phyloP scores from a whole-genome alignment of 148 eudicot genomes.

The Rhododendron williamsianum region DNA sequence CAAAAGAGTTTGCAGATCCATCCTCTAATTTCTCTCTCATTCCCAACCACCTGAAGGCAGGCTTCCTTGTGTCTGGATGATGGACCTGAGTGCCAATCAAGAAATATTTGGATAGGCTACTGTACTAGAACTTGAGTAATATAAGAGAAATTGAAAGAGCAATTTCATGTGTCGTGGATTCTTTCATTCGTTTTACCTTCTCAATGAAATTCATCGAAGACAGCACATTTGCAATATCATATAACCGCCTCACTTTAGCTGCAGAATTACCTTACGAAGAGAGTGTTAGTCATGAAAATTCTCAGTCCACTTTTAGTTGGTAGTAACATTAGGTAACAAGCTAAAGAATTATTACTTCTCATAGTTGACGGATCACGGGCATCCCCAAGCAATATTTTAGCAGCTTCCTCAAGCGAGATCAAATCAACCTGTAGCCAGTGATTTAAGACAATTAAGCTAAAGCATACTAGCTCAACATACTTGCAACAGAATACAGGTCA shows the following conservation, averaged over 20 bases:
- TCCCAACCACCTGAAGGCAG: constrained; percentile 92
- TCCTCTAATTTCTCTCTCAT: constrained; percentile 30
- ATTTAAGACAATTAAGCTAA: neutral
- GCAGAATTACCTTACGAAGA: constrained; percentile 45
- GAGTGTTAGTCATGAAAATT: constrained; percentile 28
- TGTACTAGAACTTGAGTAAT: neutral
- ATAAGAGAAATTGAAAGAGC: neutral
- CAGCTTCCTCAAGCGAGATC: constrained; percentile 90
- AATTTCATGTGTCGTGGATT: neutral
- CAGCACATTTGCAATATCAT: constrained; percentile 92
- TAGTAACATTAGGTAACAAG: constrained; percentile 8
- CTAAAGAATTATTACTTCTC: constrained; percentile 54
- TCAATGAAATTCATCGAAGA: constrained; percentile 91
- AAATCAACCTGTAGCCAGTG: constrained; percentile 48
- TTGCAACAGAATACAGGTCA: neutral
- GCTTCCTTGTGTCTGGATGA: constrained; percentile 81
- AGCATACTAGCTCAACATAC: neutral
- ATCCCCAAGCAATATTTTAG: constrained; percentile 81
- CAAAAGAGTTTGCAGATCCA: constrained; percentile 21
- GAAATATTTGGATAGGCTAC: neutral
- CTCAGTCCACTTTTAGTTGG: neutral
- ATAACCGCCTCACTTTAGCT: constrained; percentile 93
- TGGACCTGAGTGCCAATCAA: constrained; percentile 50
- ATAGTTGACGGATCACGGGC: constrained; percentile 55
- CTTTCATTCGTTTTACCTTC: constrained; percentile 45